Evolutionary conservation across 164 flowering plant genomes (phyloP), one percentile per base, ranked within the genome.

Genomic region (Magnolia kwangsiensis): DNA sequence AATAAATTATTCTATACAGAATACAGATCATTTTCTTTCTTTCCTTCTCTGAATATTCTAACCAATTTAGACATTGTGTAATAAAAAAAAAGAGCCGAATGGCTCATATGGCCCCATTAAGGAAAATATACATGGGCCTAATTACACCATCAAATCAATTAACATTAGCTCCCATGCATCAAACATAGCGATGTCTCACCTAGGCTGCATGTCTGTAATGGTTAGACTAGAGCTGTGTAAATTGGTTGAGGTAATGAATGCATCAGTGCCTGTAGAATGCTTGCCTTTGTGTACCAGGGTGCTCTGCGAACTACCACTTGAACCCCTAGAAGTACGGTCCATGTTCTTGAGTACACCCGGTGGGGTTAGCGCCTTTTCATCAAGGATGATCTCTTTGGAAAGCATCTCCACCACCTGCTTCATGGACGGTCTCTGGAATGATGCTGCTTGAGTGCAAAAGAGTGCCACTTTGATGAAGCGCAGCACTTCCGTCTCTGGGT

Each of bases 401-500:
- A 95, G 92, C 98, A 93, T 93, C 65, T 86, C 81, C 78, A 89
- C 84, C 19, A 92, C 98, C 75, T 88, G 92, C 74, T 83, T 89
- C 92, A 95, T 95, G 74, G 81, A 81, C 0, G 98, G 98, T 65
- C 98, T 85, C 50, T 83, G 85, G 31, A 82, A 72, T 24, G 98
- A 74, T 69, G 87, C 83, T 74, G 89, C 91, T 84, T 93, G 97
- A 18, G 92, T 92, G 77, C 98, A 95, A 50, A 91, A 90, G 1
- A 95, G 88, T 2, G 95, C 98, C 65, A 93, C 93, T 78, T 87
- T 91, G 29, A 91, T 83, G 82, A 87, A 95, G 13, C 93, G 89
- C 65, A 83, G 2, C 37, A 88, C 88, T 85, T 92, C 90, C 7
- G 81, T 84, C 74, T 84, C 83, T 4, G 86, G 89, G 78, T 80